Conservation (phyloP, 2,329 filamentous ascomycete genomes). For the Ophiostoma triangulosporum region DNA sequence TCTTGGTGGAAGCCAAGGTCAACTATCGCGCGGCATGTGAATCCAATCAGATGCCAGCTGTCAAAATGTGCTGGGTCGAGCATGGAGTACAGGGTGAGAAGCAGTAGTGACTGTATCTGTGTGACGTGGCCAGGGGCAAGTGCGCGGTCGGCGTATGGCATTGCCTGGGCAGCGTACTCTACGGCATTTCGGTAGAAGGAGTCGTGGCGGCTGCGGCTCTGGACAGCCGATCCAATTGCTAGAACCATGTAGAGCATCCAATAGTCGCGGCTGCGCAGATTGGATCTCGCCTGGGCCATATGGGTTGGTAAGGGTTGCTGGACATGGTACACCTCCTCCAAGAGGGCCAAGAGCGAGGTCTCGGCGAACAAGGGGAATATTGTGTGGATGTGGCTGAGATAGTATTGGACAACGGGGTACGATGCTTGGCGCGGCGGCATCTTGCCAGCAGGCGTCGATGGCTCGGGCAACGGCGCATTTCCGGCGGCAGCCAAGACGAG, state of each 20-base stretch:
- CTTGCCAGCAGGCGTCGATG: conserved; percentile 32
- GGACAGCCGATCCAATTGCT: conserved; percentile 63
- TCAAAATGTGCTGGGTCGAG: conserved; percentile 85
- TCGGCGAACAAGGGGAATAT: conserved; percentile 76
- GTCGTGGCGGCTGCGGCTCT: conserved; percentile 56
- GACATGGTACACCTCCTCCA: conserved; percentile 71
- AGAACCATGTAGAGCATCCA: conserved; percentile 86
- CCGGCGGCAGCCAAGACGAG: conserved; percentile 73
- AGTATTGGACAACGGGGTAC: conserved; percentile 62
- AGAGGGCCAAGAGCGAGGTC: conserved; percentile 58
- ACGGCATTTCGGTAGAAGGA: conserved; percentile 45
- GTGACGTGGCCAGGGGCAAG: conserved; percentile 71
- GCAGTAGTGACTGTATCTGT: conserved; percentile 75
- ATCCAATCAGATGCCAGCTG: conserved; percentile 85
- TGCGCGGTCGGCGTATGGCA: conserved; percentile 68
- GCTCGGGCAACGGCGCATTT: conserved; percentile 56
- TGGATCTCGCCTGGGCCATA: conserved; percentile 21
- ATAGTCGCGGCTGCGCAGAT: conserved; percentile 56
- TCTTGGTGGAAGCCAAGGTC: conserved; percentile 92
- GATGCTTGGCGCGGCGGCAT: conserved; percentile 61
- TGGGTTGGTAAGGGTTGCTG: conserved; percentile 26
- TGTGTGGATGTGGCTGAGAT: conserved; percentile 68
- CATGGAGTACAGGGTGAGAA: conserved; percentile 81
- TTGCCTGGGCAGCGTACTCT: conserved; percentile 46
- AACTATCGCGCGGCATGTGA: conserved; percentile 73